Base-by-base conservation (phyloP, 257 asterid genomes). In the Coffea canephora region DNA sequence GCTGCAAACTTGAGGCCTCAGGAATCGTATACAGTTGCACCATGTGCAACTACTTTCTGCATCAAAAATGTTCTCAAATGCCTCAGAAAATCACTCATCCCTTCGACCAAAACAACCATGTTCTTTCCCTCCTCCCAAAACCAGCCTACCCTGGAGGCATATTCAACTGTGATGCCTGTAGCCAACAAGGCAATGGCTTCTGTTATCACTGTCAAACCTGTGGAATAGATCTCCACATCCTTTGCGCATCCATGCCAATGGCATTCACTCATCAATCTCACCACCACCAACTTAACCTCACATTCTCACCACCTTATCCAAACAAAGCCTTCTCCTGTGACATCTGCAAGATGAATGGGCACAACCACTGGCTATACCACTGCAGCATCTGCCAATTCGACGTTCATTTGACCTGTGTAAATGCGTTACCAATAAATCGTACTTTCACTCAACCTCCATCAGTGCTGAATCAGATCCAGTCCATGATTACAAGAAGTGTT, bases 101-200 rank as follows among this genome's bases (percentile, higher is more conserved):
- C 0, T 85, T 59, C 77, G 86, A 90, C 31, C 80, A 48, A n/a
- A 67, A 80, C 69, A 74, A 80, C 72, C 94, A 90, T 68, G 72
- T 61, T 23, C 85, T 90, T 7, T 59, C 76, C 31, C 91, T 88
- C 79, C 88, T 77, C 18, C 75, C 90, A 0, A 83, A 76, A 74
- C 92, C 94, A 11, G 83, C 81, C 3, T 90, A 90, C 84, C 86
- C 91, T 0, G 88, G 80, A 27, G 94, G 91, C 62, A 55, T 81
- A 5, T 90, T 88, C 88, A 73, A 43, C 77, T 90, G 92, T 75
- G 94, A 90, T 82, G 94, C 90, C 25, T 90, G 94, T 18, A 87
- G 86, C 13, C 67, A 78, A 61, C 83, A 75, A 36, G 92, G 94
- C 31, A 76, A 52, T 71, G 89, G 89, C 0, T 88, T 90, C 31